Evolutionary conservation across 73 alveolate genomes (phyloP).

Genomic region (Paramecium sexaurelia): DNA sequence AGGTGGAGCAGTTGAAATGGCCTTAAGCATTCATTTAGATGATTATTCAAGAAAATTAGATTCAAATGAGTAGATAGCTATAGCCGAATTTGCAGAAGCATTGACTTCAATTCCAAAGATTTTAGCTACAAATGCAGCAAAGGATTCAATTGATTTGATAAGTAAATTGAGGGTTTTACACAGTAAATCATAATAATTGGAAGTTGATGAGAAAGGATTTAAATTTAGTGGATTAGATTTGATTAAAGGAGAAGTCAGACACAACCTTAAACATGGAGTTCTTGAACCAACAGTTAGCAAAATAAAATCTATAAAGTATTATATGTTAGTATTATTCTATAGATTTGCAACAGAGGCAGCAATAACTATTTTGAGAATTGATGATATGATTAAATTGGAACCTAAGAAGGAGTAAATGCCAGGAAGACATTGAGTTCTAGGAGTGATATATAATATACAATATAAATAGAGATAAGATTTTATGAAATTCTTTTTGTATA

Average conservation of each 20-base stretch:
- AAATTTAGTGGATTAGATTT: constrained; percentile 94
- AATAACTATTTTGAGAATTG: constrained; percentile 96
- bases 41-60: constrained; percentile 93
- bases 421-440: constrained; percentile 68
- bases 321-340: not conserved
- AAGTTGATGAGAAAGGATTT: constrained; percentile 72
- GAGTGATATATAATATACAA: not conserved
- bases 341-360: constrained; percentile 99
- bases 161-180: constrained; percentile 95
- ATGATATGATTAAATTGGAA: constrained; percentile 94
- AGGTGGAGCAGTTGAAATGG: constrained; percentile 99
- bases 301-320: constrained; percentile 88
- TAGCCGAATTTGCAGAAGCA: constrained; percentile 98
- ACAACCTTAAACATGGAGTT: constrained; percentile 97
- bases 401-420: constrained; percentile 81
- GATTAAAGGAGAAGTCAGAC: constrained; percentile 92
- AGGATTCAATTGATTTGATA: constrained; percentile 95
- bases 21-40: constrained; percentile 94
- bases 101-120: constrained; percentile 96
- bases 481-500: not conserved
- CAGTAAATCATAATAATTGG: constrained; percentile 82
- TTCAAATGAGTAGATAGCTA: constrained; percentile 97
- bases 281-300: constrained; percentile 98
- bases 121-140: constrained; percentile 98
- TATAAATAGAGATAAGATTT: not conserved